Evolutionary conservation across 805 yeast genomes (phyloP), one percentile per base, ranked within the genome.

Genomic region (Starmerella khaoyaiensis): DNA sequence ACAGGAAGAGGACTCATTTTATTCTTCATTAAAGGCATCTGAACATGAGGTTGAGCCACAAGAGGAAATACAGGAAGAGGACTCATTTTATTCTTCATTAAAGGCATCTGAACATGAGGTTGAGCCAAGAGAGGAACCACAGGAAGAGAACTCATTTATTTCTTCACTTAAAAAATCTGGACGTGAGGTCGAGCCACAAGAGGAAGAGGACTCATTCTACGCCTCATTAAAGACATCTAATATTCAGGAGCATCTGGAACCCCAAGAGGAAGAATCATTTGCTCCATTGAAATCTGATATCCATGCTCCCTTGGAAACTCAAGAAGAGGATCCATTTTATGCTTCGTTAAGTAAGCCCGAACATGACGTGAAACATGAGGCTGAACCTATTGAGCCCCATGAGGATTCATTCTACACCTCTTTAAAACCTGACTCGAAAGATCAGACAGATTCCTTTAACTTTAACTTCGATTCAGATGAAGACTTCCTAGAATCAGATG

Each of bases 401-500:
- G n/a, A n/a, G n/a, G n/a, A n/a, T n/a, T n/a, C n/a, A n/a, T n/a
- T n/a, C n/a, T n/a, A n/a, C 35, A 19, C 15, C 33, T 4, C 22
- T 28, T 20, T n/a, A 9, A 15, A n/a, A n/a, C n/a, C n/a, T n/a
- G n/a, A n/a, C n/a, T n/a, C n/a, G n/a, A n/a, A n/a, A n/a, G n/a
- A n/a, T n/a, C n/a, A n/a, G n/a, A n/a, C 25, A 7, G 33, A 14
- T 14, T 10, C 19, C 1, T 21, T 12, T 14, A 27, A 27, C 20
- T 37, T 43, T 6, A 30, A 32, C 11, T 33, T 48, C 14, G 54
- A 43, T 8, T 31, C 36, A 1, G 53, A 51, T 22, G 53, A 49
- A 14, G 52, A 48, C 19, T 39, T 51, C 21, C 36, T 48, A 5
- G 50, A 44, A 4, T 50, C 45, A 24, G 49, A 40, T 12, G 48